phyloP scores from a whole-genome alignment of 1,284 basidiomycete species.

The Kalmanozyma brasiliensis region DNA sequence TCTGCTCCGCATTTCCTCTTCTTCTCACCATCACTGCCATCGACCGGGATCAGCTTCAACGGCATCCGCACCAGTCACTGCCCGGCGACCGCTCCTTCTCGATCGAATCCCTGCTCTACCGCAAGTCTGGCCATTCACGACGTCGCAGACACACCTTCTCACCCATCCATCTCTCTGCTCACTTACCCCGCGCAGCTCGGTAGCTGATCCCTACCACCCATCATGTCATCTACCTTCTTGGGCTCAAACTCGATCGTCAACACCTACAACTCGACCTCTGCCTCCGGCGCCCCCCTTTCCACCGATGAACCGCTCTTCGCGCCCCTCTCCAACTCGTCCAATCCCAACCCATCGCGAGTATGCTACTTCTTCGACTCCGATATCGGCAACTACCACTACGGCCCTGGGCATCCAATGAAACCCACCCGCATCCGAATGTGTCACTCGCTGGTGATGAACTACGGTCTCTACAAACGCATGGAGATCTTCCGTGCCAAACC shows the following conservation, averaged over 20 bases:
- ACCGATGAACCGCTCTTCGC: constrained; percentile 47
- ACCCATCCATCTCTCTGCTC: not conserved
- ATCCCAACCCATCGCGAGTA: constrained; percentile 56
- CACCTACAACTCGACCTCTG: constrained; percentile 29
- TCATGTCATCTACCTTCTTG: constrained; percentile 52
- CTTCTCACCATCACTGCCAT: not conserved
- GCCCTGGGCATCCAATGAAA: constrained; percentile 79
- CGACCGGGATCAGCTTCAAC: too few species aligned
- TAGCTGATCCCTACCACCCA: not conserved
- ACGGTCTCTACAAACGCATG: constrained; percentile 75
- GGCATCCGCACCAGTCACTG: too few species aligned
- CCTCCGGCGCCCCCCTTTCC: constrained; percentile 12
- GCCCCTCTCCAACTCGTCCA: constrained; percentile 45
- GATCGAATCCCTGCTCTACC: too few species aligned
- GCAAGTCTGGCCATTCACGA: too few species aligned
- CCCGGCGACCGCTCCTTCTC: too few species aligned
- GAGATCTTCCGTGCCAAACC: constrained; percentile 85
- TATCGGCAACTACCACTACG: constrained; percentile 98
- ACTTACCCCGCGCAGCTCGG: too few species aligned
- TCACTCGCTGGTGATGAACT: constrained; percentile 99
- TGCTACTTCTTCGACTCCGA: constrained; percentile 81
- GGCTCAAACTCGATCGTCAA: constrained; percentile 38
- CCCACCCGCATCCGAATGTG: constrained; percentile 90
- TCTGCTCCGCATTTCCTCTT: too few species aligned
- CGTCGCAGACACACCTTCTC: not conserved